Base-by-base conservation (phyloP, 2,329 filamentous ascomycete genomes). In the Trichoderma koningiopsis region DNA sequence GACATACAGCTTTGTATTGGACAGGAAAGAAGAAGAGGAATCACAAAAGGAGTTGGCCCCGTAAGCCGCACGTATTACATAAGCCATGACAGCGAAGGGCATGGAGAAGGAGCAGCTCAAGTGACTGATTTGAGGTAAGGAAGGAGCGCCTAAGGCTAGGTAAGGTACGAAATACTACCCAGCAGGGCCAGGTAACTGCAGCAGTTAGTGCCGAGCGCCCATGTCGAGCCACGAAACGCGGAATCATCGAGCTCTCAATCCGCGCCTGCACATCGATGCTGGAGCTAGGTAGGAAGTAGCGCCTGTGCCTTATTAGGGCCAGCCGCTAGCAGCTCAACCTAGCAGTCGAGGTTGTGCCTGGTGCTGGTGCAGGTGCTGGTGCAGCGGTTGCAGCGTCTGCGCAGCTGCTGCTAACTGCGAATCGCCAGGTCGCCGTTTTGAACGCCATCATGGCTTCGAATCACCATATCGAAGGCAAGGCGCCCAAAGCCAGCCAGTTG, bases 171-270 rank as follows among this genome's bases (percentile, higher is more conserved):
- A 22, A 47, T 52, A 37, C 43, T 31, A 31, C 31, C 40, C 47
- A 61, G 62, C 47, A 56, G 19, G 52, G 19, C n/a, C 35, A 65
- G 53, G 60, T 52, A 59, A 40, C 63, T 59, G 63, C 63, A 66
- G 53, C 58, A 59, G 55, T 67, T 64, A 58, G 63, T 67, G 55
- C 55, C 63, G 63, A 67, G 61, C 40, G 35, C 35, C 53, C 55
- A 56, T 65, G 62, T 24, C 47, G n/a, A 49, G 47, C 47, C 47
- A 49, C 63, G 40, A 67, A 59, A 49, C 63, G 63, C 63, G 63
- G 55, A 67, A 59, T 58, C 53, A 29, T 66, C 63, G 59, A 49
- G 55, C 55, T 67, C 27, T 40, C 43, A 47, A 29, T 49, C 16
- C 58, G 58, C 40, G 35, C 60, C 49, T 22, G 60, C 22, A 62